Base-by-base conservation (phyloP, 2,329 filamentous ascomycete genomes). In the Monosporascus sp. region DNA sequence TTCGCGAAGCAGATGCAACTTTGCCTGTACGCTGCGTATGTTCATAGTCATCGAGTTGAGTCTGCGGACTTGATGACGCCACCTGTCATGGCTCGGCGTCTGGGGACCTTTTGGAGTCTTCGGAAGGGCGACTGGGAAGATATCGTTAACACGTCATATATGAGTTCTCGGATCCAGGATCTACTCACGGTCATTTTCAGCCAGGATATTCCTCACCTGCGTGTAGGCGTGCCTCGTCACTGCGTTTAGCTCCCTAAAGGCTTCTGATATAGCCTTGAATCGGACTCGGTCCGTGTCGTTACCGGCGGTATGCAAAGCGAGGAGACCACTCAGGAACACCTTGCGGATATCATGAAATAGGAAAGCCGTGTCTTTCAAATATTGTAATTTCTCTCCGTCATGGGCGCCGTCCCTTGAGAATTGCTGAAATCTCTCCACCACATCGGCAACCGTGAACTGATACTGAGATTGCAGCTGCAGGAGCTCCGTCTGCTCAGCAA, bases 381-480 rank as follows among this genome's bases (percentile, higher is more conserved):
- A 85, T 55, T 91, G 88, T 27, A 93, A 68, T n/a, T 87, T 89
- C 63, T 91, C 87, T 22, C 79, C 71, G 57, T 96, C 89, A 48
- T 96, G 89, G 55, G 87, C 82, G 47, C 88, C 82, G n/a, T 77
- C 72, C 44, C 84, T 80, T 5, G 80, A 78, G 53, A 87, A 85
- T 1, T 84, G 83, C 44, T 79, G 74, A 59, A 85, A 78, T n/a
- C 86, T 82, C 61, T 90, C 87, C 20, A 82, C 79, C 37, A 90
- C 82, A 67, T 92, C 88, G 53, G 85, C 81, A 53, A 86, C 80
- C 56, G 82, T 88, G 55, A 93, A 84, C 60, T 92, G 89, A 66
- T 93, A 92, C 55, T 93, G 88, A 65, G 97, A 93, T 63, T 94
- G 89, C 67, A 96, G 96, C 71, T 91, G 94, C 62, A 96, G 91